A percentile compares a stretch with the other conserved stretches of the same genome.
phyloP scores from a whole-genome alignment of 306 rosid genomes.

The Gleditsia sinensis region DNA sequence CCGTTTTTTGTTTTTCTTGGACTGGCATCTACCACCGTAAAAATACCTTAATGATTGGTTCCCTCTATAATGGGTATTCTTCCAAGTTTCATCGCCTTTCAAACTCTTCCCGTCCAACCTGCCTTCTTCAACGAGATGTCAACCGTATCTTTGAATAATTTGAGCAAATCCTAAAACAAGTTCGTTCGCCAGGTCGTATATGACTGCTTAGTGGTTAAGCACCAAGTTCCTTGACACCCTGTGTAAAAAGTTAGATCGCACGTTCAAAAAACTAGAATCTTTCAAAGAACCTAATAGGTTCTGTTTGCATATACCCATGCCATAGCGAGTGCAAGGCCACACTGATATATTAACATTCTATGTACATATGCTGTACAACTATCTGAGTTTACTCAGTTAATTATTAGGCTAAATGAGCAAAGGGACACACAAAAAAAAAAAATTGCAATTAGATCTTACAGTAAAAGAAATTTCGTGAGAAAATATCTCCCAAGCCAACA shows the following conservation, averaged over 20 bases:
- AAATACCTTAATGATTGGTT: too few relatives aligned
- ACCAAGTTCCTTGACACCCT: neutral
- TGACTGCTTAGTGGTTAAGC: too few relatives aligned
- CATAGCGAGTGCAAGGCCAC: conserved; percentile 9
- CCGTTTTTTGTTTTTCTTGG: too few relatives aligned
- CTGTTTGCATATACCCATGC: neutral
- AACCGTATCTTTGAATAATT: too few relatives aligned
- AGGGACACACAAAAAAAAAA: conserved; percentile 1
- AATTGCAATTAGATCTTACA: conserved; percentile 45
- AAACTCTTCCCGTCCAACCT: too few relatives aligned
- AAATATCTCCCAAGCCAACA: conserved; percentile 49
- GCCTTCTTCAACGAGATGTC: too few relatives aligned
- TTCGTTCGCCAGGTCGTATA: too few relatives aligned
- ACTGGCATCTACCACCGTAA: too few relatives aligned
- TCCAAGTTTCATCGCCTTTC: neutral
- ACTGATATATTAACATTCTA: conserved; percentile 47
- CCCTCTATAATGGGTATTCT: neutral
- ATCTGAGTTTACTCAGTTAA: conserved; percentile 42
- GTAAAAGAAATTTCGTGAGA: conserved; percentile 31
- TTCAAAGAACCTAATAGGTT: neutral
- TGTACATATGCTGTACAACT: conserved; percentile 82
- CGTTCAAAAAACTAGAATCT: neutral
- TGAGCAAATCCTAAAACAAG: too few relatives aligned
- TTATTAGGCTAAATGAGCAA: conserved; percentile 55
- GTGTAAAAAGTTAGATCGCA: neutral